Base-by-base conservation (phyloP, 2,329 filamentous ascomycete species). In the Neofusicoccum cordaticola region DNA sequence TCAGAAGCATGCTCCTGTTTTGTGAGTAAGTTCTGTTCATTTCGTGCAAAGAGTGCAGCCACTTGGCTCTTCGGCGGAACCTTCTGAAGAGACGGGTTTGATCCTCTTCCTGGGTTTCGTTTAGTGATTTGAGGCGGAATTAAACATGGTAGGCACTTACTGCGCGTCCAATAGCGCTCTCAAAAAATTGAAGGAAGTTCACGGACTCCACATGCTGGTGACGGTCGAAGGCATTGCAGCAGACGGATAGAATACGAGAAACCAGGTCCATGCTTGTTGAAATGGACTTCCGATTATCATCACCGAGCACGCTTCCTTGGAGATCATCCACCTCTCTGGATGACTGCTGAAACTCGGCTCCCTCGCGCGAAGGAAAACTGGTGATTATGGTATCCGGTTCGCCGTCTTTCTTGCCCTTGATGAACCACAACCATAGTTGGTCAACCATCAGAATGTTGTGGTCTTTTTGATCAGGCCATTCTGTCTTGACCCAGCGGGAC, bases 371-470 rank as follows among this genome's bases (percentile, higher is more conserved):
- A 2, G 56, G 56, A 6, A 60, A 60, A 6, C 56, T 60, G 12
- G 42, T 37, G 42, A 60, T 60, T 41, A 60, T 60, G 4, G 42
- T 60, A 45, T 60, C 56, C 15, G 42, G 56, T 12, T 60, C n/a
- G 27, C 12, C 31, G 11, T 11, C 56, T n/a, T 60, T 15, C 13
- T 60, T 15, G 1, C 60, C 35, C 39, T 84, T 77, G 0, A 89
- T 70, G 2, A 88, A 80, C 84, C 86, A 88, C 71, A 89, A 82
- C 87, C 87, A 90, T 1, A 90, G 76, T 68, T 90, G 87, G 71
- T 90, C 87, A 0, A 90, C 87, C 86, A 89, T 89, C 71, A 88
- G 88, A 2, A 89, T 83, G 66, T 88, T 88, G 0, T 81, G 80
- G 63, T 86, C 84, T 1, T 74, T 11, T 9, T 50, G 34, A 2